Percentiles rank a stretch among this genome's conserved stretches.
Evolutionary conservation across 2,329 filamentous ascomycete genomes (phyloP).

Genomic region (Beauveria varroae): DNA sequence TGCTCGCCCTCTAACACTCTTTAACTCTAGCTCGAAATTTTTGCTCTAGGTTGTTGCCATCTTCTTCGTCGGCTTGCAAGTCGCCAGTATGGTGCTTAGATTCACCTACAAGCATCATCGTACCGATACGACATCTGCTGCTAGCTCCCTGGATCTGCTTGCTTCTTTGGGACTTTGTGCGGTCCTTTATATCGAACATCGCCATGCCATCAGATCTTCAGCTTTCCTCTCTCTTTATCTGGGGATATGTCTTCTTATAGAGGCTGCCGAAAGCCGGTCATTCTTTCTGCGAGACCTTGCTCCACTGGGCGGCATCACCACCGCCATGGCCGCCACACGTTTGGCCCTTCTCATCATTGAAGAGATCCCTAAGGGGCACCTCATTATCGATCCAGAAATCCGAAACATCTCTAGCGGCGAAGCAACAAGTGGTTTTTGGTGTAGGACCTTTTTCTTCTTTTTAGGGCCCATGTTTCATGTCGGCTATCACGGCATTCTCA

Average conservation of each 20-base stretch:
- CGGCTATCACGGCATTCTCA: not conserved
- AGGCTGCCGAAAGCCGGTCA: not conserved
- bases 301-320: not conserved
- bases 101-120: not conserved
- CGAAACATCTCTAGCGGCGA: not conserved
- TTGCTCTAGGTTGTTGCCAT: too few species aligned
- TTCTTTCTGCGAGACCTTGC: not conserved
- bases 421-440: not conserved
- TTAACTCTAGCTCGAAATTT: too few species aligned
- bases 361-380: not conserved
- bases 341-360: not conserved
- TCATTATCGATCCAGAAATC: not conserved
- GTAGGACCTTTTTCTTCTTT: not conserved
- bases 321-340: not conserved
- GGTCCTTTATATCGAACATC: not conserved
- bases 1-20: too few species aligned
- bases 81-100: not conserved
- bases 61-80: too few species aligned
- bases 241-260: not conserved
- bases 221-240: not conserved
- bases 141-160: not conserved
- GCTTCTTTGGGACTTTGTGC: not conserved
- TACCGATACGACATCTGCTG: not conserved
- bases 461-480: not conserved
- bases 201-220: not conserved